Conservation (phyloP, 352 stramenopile genomes). For the Phytopythium montanum region DNA sequence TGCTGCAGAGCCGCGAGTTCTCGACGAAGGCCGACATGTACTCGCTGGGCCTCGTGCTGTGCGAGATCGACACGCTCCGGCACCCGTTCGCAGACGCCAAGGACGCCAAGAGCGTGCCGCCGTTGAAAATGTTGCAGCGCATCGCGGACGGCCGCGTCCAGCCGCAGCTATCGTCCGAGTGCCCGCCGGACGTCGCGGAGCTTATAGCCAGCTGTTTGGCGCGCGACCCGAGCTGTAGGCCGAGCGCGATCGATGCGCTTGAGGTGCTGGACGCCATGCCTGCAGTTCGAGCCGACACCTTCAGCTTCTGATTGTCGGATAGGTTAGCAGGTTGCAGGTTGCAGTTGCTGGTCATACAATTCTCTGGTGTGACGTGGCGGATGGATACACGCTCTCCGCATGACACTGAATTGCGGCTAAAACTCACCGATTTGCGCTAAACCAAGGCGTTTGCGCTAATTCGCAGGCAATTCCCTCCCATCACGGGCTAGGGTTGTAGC, state of each 20-base stretch:
- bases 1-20: conserved; percentile 41
- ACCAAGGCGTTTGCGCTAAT: too few species aligned
- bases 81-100: conserved; percentile 26
- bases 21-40: conserved; percentile 70
- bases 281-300: conserved; percentile 18
- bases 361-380: not conserved
- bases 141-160: conserved; percentile 24
- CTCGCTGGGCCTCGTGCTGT: conserved; percentile 60
- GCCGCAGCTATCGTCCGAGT: conserved; percentile 21
- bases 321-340: too few species aligned
- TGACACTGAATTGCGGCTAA: too few species aligned
- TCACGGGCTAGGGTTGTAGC: not conserved
- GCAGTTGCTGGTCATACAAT: too few species aligned
- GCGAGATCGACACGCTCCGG: conserved; percentile 45
- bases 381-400: not conserved
- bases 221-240: conserved; percentile 21
- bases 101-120: conserved; percentile 10
- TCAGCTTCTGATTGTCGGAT: conserved; percentile 25
- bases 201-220: conserved; percentile 28
- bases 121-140: conserved; percentile 28
- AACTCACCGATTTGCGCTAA: too few species aligned
- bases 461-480: too few species aligned
- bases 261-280: conserved; percentile 16
- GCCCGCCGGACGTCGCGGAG: conserved; percentile 23
- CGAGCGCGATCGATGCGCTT: conserved; percentile 19